phyloP scores from a whole-genome alignment of 2,329 filamentous ascomycete genomes.

The Emericellopsis cladophorae region DNA sequence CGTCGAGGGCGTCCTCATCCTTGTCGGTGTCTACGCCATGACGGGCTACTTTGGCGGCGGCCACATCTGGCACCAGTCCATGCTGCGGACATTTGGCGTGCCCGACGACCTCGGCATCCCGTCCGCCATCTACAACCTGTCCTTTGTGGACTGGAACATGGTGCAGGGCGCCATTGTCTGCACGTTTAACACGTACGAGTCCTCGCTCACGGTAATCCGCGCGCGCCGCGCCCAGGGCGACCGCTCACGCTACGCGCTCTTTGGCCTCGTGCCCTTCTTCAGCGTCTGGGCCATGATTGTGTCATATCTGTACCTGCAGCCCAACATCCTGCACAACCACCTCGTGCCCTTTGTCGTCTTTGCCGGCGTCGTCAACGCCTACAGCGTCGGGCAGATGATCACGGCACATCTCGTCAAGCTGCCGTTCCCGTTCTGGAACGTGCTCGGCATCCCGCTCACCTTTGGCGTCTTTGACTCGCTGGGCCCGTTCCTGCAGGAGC shows the following conservation, averaged over 20 bases:
- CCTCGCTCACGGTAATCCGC: constrained; percentile 71
- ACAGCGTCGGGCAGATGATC: constrained; percentile 92
- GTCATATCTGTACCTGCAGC: constrained; percentile 74
- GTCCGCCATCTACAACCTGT: constrained; percentile 58
- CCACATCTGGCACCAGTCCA: constrained; percentile 83
- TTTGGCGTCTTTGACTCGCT: constrained; percentile 71
- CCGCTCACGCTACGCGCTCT: constrained; percentile 58
- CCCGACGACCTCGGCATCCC: constrained; percentile 47
- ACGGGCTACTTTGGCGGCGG: constrained; percentile 79
- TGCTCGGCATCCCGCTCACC: constrained; percentile 65
- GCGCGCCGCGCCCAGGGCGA: constrained; percentile 65
- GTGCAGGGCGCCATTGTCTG: constrained; percentile 73
- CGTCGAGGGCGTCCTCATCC: constrained; percentile 82
- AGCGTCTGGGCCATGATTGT: constrained; percentile 65
- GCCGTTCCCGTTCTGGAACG: constrained; percentile 81
- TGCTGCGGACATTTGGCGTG: constrained; percentile 60
- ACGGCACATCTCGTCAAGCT: constrained; percentile 83
- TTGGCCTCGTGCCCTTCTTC: constrained; percentile 75
- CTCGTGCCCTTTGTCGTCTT: constrained; percentile 85
- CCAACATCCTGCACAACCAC: constrained; percentile 68
- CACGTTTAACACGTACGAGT: constrained; percentile 72
- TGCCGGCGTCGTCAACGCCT: constrained; percentile 82
- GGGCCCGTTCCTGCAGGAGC: constrained; percentile 52
- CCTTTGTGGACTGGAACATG: constrained; percentile 89
- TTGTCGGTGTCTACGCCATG: constrained; percentile 69